Evolutionary conservation across 345 rosid genomes (phyloP).

Genomic region (Excoecaria cochinchinensis): DNA sequence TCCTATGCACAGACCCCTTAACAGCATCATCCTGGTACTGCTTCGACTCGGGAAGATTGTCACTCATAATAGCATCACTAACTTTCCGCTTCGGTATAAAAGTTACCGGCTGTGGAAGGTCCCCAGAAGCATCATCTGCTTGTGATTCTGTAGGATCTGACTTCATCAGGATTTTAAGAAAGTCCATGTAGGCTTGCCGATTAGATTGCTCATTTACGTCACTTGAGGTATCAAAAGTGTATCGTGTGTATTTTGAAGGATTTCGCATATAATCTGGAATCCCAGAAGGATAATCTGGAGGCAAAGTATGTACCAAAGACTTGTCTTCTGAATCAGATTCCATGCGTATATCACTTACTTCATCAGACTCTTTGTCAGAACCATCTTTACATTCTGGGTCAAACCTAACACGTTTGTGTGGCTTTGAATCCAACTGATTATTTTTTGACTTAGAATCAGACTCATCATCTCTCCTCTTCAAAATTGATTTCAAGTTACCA

Average conservation of each 20-base stretch:
- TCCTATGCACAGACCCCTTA: conserved; percentile 26
- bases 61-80: conserved; percentile 19
- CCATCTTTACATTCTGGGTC: conserved; percentile 23
- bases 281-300: conserved; percentile 34
- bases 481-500: conserved; percentile 56
- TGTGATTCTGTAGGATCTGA: conserved; percentile 6
- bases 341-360: not conserved
- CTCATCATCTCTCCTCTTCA: conserved; percentile 64
- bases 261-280: conserved; percentile 31
- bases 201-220: conserved; percentile 27
- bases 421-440: conserved; percentile 12
- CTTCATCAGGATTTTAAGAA: conserved; percentile 19
- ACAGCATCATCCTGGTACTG: conserved; percentile 22
- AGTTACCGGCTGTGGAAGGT: conserved; percentile 17
- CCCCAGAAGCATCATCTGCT: conserved; percentile 18
- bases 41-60: conserved; percentile 23
- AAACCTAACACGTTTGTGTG: conserved; percentile 27
- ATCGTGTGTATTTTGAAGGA: conserved; percentile 26
- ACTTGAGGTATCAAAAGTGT: conserved; percentile 21
- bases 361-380: conserved; percentile 20
- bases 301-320: conserved; percentile 5
- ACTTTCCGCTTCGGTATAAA: conserved; percentile 36
- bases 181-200: conserved; percentile 23
- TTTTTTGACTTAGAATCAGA: conserved; percentile 6
- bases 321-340: conserved; percentile 21